Evolutionary conservation across 805 yeast species (phyloP).

Genomic region (Teunomyces kruisii): DNA sequence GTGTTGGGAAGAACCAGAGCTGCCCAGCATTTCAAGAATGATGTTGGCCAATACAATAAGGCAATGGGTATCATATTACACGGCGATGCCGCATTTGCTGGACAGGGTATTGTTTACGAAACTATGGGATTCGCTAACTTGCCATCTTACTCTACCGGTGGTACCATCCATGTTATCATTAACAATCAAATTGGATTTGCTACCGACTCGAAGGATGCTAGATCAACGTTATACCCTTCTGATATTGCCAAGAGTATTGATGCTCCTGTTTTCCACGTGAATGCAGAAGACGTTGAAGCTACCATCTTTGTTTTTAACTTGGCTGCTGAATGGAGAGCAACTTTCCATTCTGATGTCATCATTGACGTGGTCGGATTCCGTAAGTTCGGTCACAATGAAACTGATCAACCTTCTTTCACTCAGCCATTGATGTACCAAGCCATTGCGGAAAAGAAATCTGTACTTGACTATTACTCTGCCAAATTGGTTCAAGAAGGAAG

Average conservation of each 20-base stretch:
- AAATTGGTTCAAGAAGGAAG: slow-evolving; percentile 82
- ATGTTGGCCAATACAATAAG: slow-evolving; percentile 76
- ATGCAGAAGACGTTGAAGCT: slow-evolving; percentile 96
- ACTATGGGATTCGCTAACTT: slow-evolving; percentile 91
- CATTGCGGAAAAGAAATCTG: slow-evolving; percentile 86
- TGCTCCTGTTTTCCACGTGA: slow-evolving; percentile 98
- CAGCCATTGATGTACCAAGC: slow-evolving; percentile 96
- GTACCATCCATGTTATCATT: slow-evolving; percentile 92
- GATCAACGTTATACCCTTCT: slow-evolving; percentile 97
- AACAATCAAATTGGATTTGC: slow-evolving; percentile 99
- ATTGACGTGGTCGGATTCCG: slow-evolving; percentile 98
- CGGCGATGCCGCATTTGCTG: slow-evolving; percentile 99
- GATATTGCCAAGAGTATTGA: slow-evolving; percentile 95
- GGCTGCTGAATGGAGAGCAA: slow-evolving; percentile 98
- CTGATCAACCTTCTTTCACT: slow-evolving; percentile 98
- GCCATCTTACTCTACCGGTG: slow-evolving; percentile 97
- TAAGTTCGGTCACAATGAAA: slow-evolving; percentile 98
- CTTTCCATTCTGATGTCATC: slow-evolving; percentile 94
- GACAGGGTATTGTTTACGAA: slow-evolving; percentile 98
- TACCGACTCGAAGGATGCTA: slow-evolving; percentile 94
- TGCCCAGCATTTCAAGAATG: slow-evolving; percentile 86
- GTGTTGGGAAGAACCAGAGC: slow-evolving; percentile 98
- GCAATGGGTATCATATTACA: slow-evolving; percentile 91
- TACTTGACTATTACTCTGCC: slow-evolving; percentile 79
- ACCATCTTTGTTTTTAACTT: slow-evolving; percentile 86